Conservation (phyloP, 345 rosid species). For the Ceriops decandra region DNA sequence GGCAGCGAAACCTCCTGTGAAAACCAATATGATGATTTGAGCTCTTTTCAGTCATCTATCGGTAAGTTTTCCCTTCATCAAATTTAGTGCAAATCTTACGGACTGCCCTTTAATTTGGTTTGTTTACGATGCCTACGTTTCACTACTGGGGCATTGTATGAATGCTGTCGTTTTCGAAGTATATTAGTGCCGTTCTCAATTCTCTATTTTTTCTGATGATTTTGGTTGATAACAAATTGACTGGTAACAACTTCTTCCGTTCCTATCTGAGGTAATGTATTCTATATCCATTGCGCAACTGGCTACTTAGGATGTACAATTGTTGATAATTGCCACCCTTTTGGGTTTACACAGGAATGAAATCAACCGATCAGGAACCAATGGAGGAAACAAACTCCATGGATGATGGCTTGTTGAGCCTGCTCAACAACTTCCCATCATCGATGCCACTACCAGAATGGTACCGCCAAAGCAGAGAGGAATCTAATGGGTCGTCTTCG, state of each 20-base stretch:
- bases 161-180: too few relatives aligned
- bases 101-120: too few relatives aligned
- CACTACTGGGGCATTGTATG: too few relatives aligned
- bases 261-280: too few relatives aligned
- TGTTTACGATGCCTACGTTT: too few relatives aligned
- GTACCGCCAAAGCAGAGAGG: constrained; percentile 35
- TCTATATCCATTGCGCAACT: too few relatives aligned
- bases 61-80: constrained; percentile 27
- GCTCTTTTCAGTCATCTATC: constrained; percentile 45
- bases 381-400: constrained; percentile 37
- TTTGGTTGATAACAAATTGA: too few relatives aligned
- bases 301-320: background rate
- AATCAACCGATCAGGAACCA: constrained; percentile 29
- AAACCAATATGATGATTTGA: constrained; percentile 30
- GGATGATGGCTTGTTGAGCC: constrained; percentile 65
- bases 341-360: constrained; percentile 22
- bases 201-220: too few relatives aligned
- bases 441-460: constrained; percentile 62
- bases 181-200: too few relatives aligned
- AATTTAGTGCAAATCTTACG: background rate
- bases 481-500: constrained; percentile 18
- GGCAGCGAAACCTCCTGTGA: constrained; percentile 19
- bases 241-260: too few relatives aligned
- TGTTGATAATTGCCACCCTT: background rate
- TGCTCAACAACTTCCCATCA: constrained; percentile 63